Conservation (phyloP, 1,284 basidiomycete species). For the Marasmius oreades region DNA sequence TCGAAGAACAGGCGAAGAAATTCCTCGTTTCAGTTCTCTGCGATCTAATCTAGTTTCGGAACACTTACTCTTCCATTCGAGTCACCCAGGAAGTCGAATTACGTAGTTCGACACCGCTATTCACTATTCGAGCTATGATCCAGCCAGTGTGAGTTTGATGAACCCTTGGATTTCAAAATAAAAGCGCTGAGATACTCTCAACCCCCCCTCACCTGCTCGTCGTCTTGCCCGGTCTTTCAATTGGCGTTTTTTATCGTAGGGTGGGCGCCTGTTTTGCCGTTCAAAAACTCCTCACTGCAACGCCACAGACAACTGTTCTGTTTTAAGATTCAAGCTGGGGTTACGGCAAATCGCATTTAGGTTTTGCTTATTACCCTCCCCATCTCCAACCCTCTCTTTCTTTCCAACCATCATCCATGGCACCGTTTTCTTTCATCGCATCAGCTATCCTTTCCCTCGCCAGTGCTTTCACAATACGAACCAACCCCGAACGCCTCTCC, state of each 20-base stretch:
- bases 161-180: too few relatives aligned
- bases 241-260: background rate
- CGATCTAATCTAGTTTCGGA: too few relatives aligned
- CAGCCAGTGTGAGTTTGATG: too few relatives aligned
- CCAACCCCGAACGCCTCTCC: background rate
- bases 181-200: background rate
- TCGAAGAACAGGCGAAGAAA: too few relatives aligned
- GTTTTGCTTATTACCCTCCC: background rate
- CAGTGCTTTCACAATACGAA: background rate
- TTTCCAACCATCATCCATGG: constrained; percentile 1
- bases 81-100: too few relatives aligned
- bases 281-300: background rate
- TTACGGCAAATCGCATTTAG: constrained; percentile 3
- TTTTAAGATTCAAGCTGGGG: background rate
- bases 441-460: constrained; percentile 1
- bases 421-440: constrained; percentile 1
- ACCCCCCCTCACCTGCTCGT: background rate
- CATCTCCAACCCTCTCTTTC: background rate
- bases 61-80: too few relatives aligned
- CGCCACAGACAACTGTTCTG: background rate
- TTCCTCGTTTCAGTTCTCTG: too few relatives aligned
- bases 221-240: background rate
- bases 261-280: background rate
- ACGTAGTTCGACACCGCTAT: too few relatives aligned
- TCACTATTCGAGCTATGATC: too few relatives aligned